These are phyloP conservation scores for Barnettozyma wickerhamii DNA, from an alignment of 805 yeast genomes.

Conservation along the genomic window DNA sequence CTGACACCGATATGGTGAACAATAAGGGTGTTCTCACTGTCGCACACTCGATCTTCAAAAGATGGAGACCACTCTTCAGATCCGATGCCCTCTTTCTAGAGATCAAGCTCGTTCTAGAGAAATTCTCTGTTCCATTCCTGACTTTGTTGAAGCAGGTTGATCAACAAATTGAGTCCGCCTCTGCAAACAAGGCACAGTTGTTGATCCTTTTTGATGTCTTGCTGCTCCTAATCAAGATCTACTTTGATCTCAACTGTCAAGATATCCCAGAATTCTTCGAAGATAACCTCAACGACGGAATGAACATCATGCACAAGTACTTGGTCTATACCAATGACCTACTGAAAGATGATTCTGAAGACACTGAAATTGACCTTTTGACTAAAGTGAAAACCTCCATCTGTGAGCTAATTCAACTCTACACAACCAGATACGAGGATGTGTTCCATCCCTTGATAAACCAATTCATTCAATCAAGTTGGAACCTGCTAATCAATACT, in stretches of 20 bases:
- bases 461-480: slow-evolving; percentile 74
- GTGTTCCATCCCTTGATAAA: slow-evolving; percentile 77
- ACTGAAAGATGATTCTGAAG: slow-evolving; percentile 55
- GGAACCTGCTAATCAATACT: slow-evolving; percentile 66
- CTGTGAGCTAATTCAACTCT: slow-evolving; percentile 79
- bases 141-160: slow-evolving; percentile 67
- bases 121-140: slow-evolving; percentile 78
- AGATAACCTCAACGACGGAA: slow-evolving; percentile 73
- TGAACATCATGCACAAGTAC: slow-evolving; percentile 81
- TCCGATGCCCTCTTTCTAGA: slow-evolving; percentile 87
- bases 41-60: slow-evolving; percentile 91
- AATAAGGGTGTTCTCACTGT: slow-evolving; percentile 87
- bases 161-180: slow-evolving; percentile 46
- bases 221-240: slow-evolving; percentile 70
- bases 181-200: slow-evolving; percentile 45
- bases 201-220: slow-evolving; percentile 63
- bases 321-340: slow-evolving; percentile 54
- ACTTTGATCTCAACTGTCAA: slow-evolving; percentile 93
- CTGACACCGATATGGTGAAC: slow-evolving; percentile 58
- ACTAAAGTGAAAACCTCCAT: slow-evolving; percentile 76
- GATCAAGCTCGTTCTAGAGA: slow-evolving; percentile 79
- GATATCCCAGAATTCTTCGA: slow-evolving; percentile 98
- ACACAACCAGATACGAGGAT: slow-evolving; percentile 88
- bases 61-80: slow-evolving; percentile 94
- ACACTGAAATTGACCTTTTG: slow-evolving; percentile 62